A percentile compares a stretch with the other conserved stretches of the same genome.
Evolutionary conservation across 169 alveolate species (phyloP).

Genomic region (Eimeria falciformis): DNA sequence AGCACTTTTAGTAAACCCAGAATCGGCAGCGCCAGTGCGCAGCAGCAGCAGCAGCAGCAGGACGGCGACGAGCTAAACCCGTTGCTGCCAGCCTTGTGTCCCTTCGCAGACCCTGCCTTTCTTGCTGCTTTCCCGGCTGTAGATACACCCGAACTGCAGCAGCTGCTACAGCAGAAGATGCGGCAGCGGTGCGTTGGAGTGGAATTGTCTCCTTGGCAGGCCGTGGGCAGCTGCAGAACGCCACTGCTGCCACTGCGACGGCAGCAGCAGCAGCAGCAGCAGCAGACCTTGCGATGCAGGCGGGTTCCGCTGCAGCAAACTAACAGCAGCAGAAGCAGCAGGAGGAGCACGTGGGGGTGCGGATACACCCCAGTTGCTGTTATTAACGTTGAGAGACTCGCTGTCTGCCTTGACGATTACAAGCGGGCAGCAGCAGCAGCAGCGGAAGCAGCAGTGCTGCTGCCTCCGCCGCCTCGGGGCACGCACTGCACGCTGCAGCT

Average conservation of each 20-base stretch:
- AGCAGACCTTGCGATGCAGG: background rate
- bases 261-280: slow-evolving; percentile 53
- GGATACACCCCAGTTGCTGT: slow-evolving; percentile 63
- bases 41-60: slow-evolving; percentile 32
- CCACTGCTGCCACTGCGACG: slow-evolving; percentile 43
- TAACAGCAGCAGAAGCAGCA: background rate
- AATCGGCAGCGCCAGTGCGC: background rate
- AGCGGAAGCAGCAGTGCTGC: slow-evolving; percentile 47
- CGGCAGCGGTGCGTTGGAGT: slow-evolving; percentile 55
- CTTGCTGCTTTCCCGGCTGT: slow-evolving; percentile 63
- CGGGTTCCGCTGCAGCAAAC: slow-evolving; percentile 5
- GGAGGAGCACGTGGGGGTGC: slow-evolving; percentile 20
- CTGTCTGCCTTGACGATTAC: slow-evolving; percentile 22
- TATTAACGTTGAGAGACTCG: background rate
- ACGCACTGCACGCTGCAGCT: slow-evolving; percentile 27
- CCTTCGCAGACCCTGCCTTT: slow-evolving; percentile 42
- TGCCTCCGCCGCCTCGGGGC: slow-evolving; percentile 40
- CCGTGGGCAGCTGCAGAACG: slow-evolving; percentile 55
- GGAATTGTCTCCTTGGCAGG: slow-evolving; percentile 35
- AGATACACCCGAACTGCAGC: background rate
- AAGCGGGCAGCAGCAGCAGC: slow-evolving; percentile 66
- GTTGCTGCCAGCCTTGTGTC: slow-evolving; percentile 39
- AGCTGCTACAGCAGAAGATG: slow-evolving; percentile 38
- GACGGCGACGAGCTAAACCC: background rate
- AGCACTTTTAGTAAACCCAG: background rate